Evolutionary conservation across 2,329 filamentous ascomycete genomes (phyloP).

Genomic region (Fusarium torulosum): DNA sequence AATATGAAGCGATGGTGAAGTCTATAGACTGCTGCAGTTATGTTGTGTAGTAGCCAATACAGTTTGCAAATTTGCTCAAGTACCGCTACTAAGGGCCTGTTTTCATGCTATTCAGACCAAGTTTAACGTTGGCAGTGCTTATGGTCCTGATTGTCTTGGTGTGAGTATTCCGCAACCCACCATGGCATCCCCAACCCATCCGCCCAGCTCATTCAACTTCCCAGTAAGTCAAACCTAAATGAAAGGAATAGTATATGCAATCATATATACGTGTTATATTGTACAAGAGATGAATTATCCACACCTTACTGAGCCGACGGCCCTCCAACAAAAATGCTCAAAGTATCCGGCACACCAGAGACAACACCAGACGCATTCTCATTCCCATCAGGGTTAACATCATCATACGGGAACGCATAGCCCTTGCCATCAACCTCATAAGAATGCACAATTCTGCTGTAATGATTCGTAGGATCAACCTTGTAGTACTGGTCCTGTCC

Average conservation of each 20-base stretch:
- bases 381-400: slow-evolving; percentile 70
- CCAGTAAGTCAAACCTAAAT: no score
- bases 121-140: no score
- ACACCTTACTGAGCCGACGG: slow-evolving; percentile 14
- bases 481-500: slow-evolving; percentile 59
- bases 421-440: slow-evolving; percentile 70
- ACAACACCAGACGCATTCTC: slow-evolving; percentile 62
- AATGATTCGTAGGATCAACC: slow-evolving; percentile 64
- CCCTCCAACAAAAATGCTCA: slow-evolving; percentile 49
- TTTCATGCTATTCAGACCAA: no score
- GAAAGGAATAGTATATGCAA: no score
- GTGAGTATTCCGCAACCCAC: no score
- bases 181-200: no score
- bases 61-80: no score
- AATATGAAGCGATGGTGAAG: accelerated
- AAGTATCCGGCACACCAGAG: slow-evolving; percentile 41
- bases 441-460: slow-evolving; percentile 70
- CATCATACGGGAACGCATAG: slow-evolving; percentile 77
- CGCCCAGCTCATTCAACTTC: no score
- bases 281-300: slow-evolving; percentile 13
- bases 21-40: background rate
- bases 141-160: no score
- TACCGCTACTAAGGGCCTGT: no score
- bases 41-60: background rate
- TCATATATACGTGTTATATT: background rate